A percentile compares a stretch with the other conserved stretches of the same genome.
Conservation (phyloP, 2,329 filamentous ascomycete genomes). For the Xylariaceae sp. region DNA sequence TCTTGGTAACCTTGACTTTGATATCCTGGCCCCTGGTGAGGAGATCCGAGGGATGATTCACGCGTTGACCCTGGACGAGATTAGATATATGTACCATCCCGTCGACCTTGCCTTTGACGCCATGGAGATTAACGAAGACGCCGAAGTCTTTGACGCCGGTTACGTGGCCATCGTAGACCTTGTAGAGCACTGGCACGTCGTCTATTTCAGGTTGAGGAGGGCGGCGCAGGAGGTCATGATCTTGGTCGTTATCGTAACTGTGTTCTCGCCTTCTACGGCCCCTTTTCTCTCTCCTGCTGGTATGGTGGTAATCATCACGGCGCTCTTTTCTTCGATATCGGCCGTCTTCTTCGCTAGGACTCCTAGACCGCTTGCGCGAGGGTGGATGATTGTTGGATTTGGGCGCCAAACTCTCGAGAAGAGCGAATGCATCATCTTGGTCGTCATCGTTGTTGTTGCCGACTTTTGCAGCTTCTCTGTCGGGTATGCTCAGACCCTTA, state of each 20-base stretch:
- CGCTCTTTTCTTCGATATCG: constrained; percentile 34
- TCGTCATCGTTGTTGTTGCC: constrained; percentile 50
- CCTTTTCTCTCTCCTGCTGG: constrained; percentile 34
- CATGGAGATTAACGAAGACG: constrained; percentile 86
- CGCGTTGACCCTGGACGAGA: constrained; percentile 76
- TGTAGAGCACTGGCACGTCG: constrained; percentile 74
- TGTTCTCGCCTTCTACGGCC: constrained; percentile 37
- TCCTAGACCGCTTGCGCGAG: constrained; percentile 56
- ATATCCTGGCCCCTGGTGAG: constrained; percentile 76
- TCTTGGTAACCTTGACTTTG: constrained; percentile 87
- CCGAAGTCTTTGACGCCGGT: constrained; percentile 95
- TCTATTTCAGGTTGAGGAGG: constrained; percentile 73
- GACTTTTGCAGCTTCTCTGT: constrained; percentile 50
- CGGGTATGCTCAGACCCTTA: constrained; percentile 80
- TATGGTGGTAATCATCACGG: constrained; percentile 32
- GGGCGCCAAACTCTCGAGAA: constrained; percentile 79
- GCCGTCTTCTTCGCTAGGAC: constrained; percentile 43
- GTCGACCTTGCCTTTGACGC: constrained; percentile 83
- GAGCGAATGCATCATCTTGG: constrained; percentile 88
- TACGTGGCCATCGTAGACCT: constrained; percentile 85
- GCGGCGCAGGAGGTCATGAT: constrained; percentile 59
- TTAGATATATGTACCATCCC: constrained; percentile 92
- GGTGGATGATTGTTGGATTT: constrained; percentile 49
- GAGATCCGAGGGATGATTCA: constrained; percentile 89
- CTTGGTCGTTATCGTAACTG: constrained; percentile 38